These are phyloP conservation scores for Clitocybe nebularis DNA, from an alignment of 1,284 basidiomycete genomes.

Conservation along the genomic window DNA sequence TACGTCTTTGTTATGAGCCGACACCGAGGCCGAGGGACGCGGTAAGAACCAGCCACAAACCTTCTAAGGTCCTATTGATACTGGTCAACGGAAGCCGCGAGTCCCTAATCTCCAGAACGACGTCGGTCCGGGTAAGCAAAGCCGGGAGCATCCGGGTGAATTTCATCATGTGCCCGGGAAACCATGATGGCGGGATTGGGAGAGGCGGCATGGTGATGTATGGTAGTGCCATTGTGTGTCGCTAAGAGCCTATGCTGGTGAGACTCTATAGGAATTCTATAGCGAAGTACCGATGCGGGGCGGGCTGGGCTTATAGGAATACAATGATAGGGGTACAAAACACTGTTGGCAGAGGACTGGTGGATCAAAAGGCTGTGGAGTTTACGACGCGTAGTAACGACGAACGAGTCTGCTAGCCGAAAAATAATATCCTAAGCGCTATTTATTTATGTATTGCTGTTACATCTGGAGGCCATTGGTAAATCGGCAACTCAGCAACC, in stretches of 20 bases:
- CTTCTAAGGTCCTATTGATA: constrained; percentile 88
- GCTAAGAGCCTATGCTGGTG: neutral
- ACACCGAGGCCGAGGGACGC: constrained; percentile 19
- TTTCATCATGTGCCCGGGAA: constrained; percentile 94
- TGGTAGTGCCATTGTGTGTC: constrained; percentile 24
- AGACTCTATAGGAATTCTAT: too few species aligned
- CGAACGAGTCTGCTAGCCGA: too few species aligned
- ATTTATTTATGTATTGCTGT: too few species aligned
- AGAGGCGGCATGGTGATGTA: constrained; percentile 52
- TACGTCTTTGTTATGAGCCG: neutral
- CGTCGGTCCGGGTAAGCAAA: constrained; percentile 77
- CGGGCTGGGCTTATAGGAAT: too few species aligned
- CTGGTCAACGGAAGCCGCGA: constrained; percentile 90
- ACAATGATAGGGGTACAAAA: too few species aligned
- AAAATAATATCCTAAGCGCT: too few species aligned
- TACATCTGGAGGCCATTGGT: too few species aligned
- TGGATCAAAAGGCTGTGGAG: too few species aligned
- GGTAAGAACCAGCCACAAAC: constrained; percentile 34
- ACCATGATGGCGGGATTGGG: constrained; percentile 89
- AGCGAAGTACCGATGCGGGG: too few species aligned
- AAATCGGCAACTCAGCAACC: too few species aligned
- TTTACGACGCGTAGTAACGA: too few species aligned
- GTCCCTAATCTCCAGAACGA: constrained; percentile 94
- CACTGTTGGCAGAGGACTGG: too few species aligned
- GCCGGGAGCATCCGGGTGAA: constrained; percentile 78